Percentiles rank a stretch among this genome's conserved stretches.
phyloP scores from a whole-genome alignment of 129 eudicot species.

The Chrysanthemum seticuspe region DNA sequence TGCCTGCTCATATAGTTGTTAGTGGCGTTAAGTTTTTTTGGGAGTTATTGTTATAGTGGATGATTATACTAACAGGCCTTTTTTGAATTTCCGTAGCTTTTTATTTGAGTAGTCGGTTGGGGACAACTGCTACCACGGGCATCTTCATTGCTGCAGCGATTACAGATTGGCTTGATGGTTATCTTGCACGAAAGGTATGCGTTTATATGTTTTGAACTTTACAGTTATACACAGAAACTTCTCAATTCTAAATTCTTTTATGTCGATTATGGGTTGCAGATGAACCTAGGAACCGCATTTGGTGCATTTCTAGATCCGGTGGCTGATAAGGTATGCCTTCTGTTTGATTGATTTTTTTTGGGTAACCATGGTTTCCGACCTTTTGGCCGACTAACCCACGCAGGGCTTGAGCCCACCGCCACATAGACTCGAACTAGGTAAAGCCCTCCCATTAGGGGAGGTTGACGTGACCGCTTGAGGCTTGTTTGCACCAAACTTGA shows the following conservation, averaged over 20 bases:
- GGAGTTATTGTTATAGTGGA: not conserved
- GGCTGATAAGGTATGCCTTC: slow-evolving; percentile 86
- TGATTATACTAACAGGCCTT: slow-evolving; percentile 28
- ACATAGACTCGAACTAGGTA: not conserved
- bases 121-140: slow-evolving; percentile 71
- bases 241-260: not conserved
- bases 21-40: slow-evolving; percentile 1
- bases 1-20: slow-evolving; percentile 9
- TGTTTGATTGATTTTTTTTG: too few species aligned
- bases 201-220: slow-evolving; percentile 7
- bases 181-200: slow-evolving; percentile 83
- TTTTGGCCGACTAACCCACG: too few species aligned
- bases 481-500: too few species aligned
- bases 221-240: not conserved
- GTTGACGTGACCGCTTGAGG: too few species aligned
- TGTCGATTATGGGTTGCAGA: slow-evolving; percentile 39
- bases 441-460: too few species aligned
- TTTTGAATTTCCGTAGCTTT: slow-evolving; percentile 50
- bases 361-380: too few species aligned
- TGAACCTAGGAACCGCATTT: slow-evolving; percentile 87
- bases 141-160: slow-evolving; percentile 92
- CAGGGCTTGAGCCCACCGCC: too few species aligned
- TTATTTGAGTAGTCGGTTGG: slow-evolving; percentile 82
- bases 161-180: slow-evolving; percentile 99
- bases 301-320: slow-evolving; percentile 99